Conservation (phyloP, 2,329 filamentous ascomycete species). For the Catunica adiposa region DNA sequence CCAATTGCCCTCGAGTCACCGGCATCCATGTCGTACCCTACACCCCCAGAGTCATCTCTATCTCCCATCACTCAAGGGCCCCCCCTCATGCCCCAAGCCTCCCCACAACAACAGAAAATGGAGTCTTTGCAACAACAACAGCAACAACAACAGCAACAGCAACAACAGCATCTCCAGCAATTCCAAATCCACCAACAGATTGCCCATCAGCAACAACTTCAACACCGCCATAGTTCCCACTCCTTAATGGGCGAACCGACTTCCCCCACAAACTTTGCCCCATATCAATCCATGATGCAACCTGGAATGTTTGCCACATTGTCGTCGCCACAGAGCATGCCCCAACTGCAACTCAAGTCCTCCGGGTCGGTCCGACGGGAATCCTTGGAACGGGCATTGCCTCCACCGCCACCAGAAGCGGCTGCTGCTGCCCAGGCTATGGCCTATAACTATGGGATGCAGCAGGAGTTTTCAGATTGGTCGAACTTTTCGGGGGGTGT, state of each 20-base stretch:
- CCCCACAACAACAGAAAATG: conserved; percentile 20
- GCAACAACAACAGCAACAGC: conserved; percentile 18
- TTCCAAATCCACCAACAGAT: conserved; percentile 18
- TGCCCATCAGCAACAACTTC: conserved; percentile 11
- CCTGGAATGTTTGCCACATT: conserved; percentile 15
- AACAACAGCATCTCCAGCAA: conserved; percentile 17
- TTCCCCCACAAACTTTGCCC: conserved; percentile 18
- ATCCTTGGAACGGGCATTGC: conserved; percentile 22
- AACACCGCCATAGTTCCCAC: conserved; percentile 10
- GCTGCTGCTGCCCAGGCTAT: conserved; percentile 19
- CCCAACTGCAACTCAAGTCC: conserved; percentile 21
- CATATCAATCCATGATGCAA: conserved; percentile 21
- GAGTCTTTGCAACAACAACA: conserved; percentile 21
- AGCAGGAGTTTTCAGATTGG: conserved; percentile 27
- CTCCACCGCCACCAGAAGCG: conserved; percentile 19
- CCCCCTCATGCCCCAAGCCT: conserved; percentile 18
- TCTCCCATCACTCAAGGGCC: conserved; percentile 17
- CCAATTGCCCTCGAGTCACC: conserved; percentile 17
- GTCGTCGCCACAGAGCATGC: conserved; percentile 13
- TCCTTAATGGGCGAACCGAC: conserved; percentile 18
- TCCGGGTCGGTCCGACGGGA: conserved; percentile 17
- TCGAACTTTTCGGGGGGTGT: conserved; percentile 24
- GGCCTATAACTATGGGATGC: conserved; percentile 29
- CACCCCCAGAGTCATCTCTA: conserved; percentile 17
- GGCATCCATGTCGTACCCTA: conserved; percentile 16